Conservation (phyloP, 345 rosid genomes). For the Euphorbia peplus region DNA sequence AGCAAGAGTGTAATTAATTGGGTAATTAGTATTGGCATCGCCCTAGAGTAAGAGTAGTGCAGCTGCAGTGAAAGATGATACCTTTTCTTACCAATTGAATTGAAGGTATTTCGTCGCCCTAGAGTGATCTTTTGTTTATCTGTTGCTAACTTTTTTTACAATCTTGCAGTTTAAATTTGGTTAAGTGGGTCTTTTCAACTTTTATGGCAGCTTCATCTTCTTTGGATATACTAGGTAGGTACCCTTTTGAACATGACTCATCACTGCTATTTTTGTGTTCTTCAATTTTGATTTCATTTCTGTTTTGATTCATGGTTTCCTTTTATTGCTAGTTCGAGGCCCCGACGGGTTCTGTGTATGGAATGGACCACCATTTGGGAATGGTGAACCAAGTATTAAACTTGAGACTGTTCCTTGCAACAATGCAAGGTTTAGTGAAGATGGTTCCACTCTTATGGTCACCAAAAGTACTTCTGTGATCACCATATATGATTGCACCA, state of each 20-base stretch:
- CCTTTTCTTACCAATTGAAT: no score
- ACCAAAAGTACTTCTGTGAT: conserved; percentile 51
- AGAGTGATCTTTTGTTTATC: not conserved
- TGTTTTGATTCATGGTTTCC: not conserved
- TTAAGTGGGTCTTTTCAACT: not conserved
- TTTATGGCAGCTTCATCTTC: conserved; percentile 45
- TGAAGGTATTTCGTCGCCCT: no score
- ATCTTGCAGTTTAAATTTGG: not conserved
- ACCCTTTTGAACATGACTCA: not conserved
- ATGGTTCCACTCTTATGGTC: conserved; percentile 72
- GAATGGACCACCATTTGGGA: conserved; percentile 82
- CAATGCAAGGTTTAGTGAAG: conserved; percentile 58
- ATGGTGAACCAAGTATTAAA: conserved; percentile 55
- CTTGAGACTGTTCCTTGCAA: conserved; percentile 61
- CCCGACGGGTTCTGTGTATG: conserved; percentile 71
- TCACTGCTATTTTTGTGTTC: not conserved
- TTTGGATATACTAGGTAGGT: conserved; percentile 87
- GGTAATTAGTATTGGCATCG: no score
- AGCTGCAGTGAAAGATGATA: no score
- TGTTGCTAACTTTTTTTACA: no score
- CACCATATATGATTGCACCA: conserved; percentile 56
- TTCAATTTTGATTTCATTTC: not conserved
- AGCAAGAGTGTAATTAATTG: no score
- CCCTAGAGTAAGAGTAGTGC: no score
- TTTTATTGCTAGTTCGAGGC: conserved; percentile 52